Conservation (phyloP, 108 stramenopile genomes). For the Aurantiochytrium sp. region DNA sequence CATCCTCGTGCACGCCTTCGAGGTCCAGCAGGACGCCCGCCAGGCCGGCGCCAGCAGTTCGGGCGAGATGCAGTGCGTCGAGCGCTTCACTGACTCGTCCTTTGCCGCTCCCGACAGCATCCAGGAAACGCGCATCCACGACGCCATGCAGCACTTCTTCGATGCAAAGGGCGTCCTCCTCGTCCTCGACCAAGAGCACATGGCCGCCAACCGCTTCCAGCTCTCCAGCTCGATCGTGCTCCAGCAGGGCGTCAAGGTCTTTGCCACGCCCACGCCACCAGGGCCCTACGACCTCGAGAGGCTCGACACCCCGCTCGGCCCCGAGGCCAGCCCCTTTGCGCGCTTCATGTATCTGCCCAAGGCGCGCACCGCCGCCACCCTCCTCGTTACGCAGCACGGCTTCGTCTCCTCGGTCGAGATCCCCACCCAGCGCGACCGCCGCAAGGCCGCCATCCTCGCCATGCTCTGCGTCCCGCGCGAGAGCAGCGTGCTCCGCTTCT, state of each 20-base stretch:
- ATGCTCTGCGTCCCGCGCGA: neutral
- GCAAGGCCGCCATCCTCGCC: neutral
- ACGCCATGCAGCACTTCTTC: constrained; percentile 19
- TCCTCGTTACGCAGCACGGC: neutral
- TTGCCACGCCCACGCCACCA: neutral
- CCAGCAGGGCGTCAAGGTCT: neutral
- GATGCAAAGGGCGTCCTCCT: constrained; percentile 6
- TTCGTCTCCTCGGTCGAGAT: neutral
- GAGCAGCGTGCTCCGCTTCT: neutral
- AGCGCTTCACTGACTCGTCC: neutral
- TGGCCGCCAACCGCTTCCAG: neutral
- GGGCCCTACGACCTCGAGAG: neutral
- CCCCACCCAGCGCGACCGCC: neutral
- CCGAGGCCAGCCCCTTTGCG: neutral
- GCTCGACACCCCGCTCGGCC: neutral
- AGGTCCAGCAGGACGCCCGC: neutral
- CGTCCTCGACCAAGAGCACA: neutral
- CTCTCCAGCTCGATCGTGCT: neutral
- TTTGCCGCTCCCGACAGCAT: neutral
- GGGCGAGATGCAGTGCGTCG: neutral
- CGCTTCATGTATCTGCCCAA: neutral
- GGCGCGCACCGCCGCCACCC: neutral
- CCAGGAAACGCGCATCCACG: constrained; percentile 5
- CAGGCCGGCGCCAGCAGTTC: neutral
- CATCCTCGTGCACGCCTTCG: neutral